Percentiles rank a stretch among this genome's conserved stretches.
Conservation (phyloP, 805 yeast genomes). For the Dipodascus albidus region DNA sequence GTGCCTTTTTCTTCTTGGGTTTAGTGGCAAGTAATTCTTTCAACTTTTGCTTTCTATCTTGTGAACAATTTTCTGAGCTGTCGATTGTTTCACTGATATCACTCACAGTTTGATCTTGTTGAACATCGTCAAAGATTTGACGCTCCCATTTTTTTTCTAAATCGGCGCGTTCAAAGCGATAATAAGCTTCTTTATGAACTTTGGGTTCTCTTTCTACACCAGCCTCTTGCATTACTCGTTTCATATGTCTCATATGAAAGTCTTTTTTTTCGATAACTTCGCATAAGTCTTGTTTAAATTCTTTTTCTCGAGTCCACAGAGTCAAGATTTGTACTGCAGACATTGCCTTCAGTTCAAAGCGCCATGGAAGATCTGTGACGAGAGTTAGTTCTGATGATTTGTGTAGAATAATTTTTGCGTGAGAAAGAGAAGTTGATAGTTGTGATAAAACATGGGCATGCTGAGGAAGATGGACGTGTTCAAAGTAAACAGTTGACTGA, state of each 20-base stretch:
- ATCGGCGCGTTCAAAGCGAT: background rate
- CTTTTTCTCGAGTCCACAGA: background rate
- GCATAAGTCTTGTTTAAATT: background rate
- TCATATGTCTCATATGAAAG: background rate
- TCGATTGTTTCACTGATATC: too few species aligned
- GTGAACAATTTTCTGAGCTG: too few species aligned
- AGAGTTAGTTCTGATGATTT: background rate
- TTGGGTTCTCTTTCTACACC: background rate
- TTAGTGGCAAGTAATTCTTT: background rate
- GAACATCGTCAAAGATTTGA: background rate
- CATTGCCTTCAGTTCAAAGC: background rate
- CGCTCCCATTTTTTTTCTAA: background rate
- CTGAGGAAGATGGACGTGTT: background rate
- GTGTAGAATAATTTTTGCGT: background rate
- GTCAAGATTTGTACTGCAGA: background rate
- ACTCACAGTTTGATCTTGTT: too few species aligned
- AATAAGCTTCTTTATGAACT: background rate
- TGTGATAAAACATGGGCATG: background rate
- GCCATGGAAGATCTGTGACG: background rate
- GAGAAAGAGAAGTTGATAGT: background rate
- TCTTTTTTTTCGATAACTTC: background rate
- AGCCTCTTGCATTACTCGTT: background rate
- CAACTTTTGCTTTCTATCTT: background rate
- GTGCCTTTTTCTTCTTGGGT: background rate
- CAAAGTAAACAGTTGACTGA: background rate